These are phyloP conservation scores for Pichia ethanolica DNA, from an alignment of 805 yeast species.

Conservation along the genomic window DNA sequence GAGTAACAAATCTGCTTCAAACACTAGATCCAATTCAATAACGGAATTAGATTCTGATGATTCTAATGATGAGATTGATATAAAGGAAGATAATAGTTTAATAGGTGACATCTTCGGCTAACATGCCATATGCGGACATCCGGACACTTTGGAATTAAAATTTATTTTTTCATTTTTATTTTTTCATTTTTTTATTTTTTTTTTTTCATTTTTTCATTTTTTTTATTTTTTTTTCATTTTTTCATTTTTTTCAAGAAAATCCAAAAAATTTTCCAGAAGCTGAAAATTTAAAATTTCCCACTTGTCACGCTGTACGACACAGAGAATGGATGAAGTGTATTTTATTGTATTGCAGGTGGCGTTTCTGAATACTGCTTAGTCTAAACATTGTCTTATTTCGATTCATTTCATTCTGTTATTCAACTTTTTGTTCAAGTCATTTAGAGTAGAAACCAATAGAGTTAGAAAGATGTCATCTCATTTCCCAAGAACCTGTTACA, in stretches of 20 bases:
- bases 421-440: background rate
- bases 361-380: no score
- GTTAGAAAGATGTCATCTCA: slow-evolving; percentile 6
- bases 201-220: no score
- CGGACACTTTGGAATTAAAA: background rate
- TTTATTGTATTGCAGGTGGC: no score
- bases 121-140: background rate
- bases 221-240: no score
- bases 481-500: slow-evolving; percentile 67
- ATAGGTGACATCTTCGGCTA: slow-evolving; percentile 1
- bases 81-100: background rate
- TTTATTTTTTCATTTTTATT: background rate
- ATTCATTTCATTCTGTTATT: background rate
- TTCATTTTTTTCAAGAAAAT: no score
- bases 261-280: no score
- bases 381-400: background rate
- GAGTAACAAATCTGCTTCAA: no score
- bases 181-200: no score
- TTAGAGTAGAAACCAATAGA: background rate
- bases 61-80: background rate
- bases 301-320: no score
- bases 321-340: no score
- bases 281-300: no score
- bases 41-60: background rate
- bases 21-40: no score